phyloP scores from a whole-genome alignment of 2,329 filamentous ascomycete genomes.

The Cordyceps militaris region DNA sequence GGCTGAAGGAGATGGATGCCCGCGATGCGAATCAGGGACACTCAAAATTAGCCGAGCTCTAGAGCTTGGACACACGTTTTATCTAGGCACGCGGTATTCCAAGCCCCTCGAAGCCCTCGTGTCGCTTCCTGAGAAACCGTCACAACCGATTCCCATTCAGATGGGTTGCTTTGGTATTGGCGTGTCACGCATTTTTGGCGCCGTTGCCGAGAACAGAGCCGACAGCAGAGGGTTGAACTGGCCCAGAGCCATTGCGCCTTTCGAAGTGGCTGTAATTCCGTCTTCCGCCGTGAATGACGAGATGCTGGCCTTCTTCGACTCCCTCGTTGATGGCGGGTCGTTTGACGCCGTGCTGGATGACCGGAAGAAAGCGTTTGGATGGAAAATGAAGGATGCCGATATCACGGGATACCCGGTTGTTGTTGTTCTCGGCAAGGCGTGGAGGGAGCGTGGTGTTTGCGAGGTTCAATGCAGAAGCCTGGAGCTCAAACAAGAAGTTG shows the following conservation, averaged over 20 bases:
- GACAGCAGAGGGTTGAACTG: constrained; percentile 75
- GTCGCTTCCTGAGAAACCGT: constrained; percentile 26
- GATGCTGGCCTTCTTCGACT: constrained; percentile 57
- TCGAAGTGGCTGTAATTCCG: constrained; percentile 63
- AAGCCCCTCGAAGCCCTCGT: constrained; percentile 62
- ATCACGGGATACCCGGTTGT: constrained; percentile 80
- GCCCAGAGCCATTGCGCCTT: constrained; percentile 82
- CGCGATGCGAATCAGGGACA: constrained; percentile 56
- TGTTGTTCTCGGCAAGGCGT: constrained; percentile 68
- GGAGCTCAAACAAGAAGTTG: constrained; percentile 52
- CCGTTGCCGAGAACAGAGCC: constrained; percentile 68
- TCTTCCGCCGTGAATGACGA: constrained; percentile 39
- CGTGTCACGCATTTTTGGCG: constrained; percentile 81
- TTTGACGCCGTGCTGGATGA: constrained; percentile 72
- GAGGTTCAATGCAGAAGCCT: constrained; percentile 76
- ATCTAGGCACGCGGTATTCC: constrained; percentile 85
- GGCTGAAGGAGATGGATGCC: constrained; percentile 63
- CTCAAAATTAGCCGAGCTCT: constrained; percentile 67
- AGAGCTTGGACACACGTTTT: constrained; percentile 92
- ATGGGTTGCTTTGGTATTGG: constrained; percentile 99
- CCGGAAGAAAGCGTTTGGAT: constrained; percentile 58
- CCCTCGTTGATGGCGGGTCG: constrained; percentile 30
- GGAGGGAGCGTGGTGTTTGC: constrained; percentile 49
- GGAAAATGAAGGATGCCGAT: constrained; percentile 89
- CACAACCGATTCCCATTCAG: constrained; percentile 51